phyloP scores from a whole-genome alignment of 1,284 basidiomycete species.

The Ustilago trichophora region DNA sequence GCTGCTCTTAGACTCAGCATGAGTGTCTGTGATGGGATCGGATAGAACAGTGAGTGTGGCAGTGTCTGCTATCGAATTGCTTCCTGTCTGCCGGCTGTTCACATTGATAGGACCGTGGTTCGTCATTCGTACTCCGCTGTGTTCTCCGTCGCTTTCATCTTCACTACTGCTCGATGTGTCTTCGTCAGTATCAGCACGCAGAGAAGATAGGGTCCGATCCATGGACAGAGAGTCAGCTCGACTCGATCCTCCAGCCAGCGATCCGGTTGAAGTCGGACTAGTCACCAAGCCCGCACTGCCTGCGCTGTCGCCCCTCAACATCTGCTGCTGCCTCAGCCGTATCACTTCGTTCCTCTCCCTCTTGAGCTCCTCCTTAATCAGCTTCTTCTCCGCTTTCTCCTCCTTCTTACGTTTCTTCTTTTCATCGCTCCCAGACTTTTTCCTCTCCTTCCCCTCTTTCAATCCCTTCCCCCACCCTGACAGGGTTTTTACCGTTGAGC shows the following conservation, averaged over 20 bases:
- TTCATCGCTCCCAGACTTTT: background rate
- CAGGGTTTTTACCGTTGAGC: conserved; percentile 2
- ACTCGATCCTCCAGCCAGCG: background rate
- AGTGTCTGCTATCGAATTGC: conserved; percentile 7
- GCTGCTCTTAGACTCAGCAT: background rate
- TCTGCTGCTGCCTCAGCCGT: conserved; percentile 12
- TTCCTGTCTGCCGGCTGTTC: background rate
- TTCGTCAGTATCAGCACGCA: background rate
- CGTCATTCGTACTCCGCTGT: background rate
- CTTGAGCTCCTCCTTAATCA: conserved; percentile 28
- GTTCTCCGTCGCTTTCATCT: conserved; percentile 2
- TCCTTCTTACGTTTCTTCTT: conserved; percentile 12
- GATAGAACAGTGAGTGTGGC: conserved; percentile 25
- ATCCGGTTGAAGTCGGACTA: background rate
- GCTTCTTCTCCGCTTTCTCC: conserved; percentile 16
- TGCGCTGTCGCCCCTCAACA: conserved; percentile 5
- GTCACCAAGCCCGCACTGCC: background rate
- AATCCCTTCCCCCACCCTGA: conserved; percentile 1
- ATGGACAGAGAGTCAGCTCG: background rate
- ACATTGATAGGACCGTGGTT: conserved; percentile 12
- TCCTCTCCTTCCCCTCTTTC: conserved; percentile 7
- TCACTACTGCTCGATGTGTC: background rate
- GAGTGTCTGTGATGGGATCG: background rate
- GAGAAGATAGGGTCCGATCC: background rate
- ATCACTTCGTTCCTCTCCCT: conserved; percentile 14